These are phyloP conservation scores for Paracorniculantispora psalliotae DNA, from an alignment of 2,329 filamentous ascomycete genomes.

Conservation along the genomic window DNA sequence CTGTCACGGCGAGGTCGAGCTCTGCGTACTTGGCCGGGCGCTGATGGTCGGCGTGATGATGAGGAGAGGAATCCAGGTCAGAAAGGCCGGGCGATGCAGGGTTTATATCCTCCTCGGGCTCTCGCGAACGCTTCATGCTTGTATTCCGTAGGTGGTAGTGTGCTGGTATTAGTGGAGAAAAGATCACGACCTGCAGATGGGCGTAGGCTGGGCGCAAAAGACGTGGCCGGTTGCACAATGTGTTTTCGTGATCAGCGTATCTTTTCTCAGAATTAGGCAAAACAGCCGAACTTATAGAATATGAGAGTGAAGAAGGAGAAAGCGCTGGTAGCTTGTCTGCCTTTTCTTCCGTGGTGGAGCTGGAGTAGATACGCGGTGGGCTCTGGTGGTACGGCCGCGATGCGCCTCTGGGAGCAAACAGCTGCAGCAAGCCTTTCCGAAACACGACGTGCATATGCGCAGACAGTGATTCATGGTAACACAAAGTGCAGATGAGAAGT, in stretches of 20 bases:
- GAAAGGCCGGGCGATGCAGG: slow-evolving; percentile 20
- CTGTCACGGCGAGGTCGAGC: slow-evolving; percentile 43
- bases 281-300: neutral
- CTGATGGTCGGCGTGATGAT: slow-evolving; percentile 23
- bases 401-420: neutral
- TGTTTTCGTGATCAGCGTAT: neutral
- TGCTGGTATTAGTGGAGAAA: slow-evolving; percentile 5
- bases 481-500: no score
- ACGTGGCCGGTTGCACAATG: neutral
- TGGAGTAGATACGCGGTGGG: neutral
- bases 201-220: neutral
- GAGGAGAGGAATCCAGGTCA: slow-evolving; percentile 10
- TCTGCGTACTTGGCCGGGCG: slow-evolving; percentile 52
- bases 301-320: neutral
- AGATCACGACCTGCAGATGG: neutral
- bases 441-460: neutral
- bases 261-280: no score
- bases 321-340: neutral
- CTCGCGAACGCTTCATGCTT: slow-evolving; percentile 59
- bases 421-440: neutral
- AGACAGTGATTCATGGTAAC: neutral
- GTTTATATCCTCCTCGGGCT: slow-evolving; percentile 45
- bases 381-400: neutral
- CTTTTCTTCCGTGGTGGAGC: slow-evolving; percentile 1
- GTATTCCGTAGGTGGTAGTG: neutral